Base-by-base conservation (phyloP, 352 stramenopile species). In the Phytophthora constricta region DNA sequence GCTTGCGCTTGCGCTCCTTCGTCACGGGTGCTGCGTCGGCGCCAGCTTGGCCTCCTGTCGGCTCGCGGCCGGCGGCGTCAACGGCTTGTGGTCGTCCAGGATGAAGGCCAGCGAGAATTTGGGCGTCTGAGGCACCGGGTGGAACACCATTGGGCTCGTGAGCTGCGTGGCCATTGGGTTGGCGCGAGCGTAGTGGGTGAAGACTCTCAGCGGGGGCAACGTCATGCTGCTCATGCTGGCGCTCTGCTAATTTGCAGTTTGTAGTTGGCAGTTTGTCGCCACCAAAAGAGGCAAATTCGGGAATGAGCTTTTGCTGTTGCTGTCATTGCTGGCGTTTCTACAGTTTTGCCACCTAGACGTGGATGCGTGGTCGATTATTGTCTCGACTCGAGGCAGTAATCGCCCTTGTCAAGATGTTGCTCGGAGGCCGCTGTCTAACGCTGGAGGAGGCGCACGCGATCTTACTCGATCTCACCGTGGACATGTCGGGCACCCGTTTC, bases 21-120 rank as follows among this genome's bases (percentile, higher is more conserved):
- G 28, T 45, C 33, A 50, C 52, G 3, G 51, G 26, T 55, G 57
- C 23, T 25, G 46, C 14, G 28, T 65, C 33, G 46, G 23, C 27
- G 9, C 10, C 16, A 25, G n/a, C 46, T 56, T 47, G 5, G 41
- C 34, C 17, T 19, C 22, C 33, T 22, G 26, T 19, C 9, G 20
- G 4, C 19, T 51, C 2, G 23, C 39, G 22, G 16, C 27, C 16
- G 53, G 47, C 13, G 62, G 43, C 9, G 9, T 48, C 46, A 68
- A 54, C 58, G 58, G 22, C 13, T 58, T 17, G 45, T 19, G 49
- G 58, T 72, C 65, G 58, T 72, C 51, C 52, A 72, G 58, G 58
- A 72, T 72, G 52, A 72, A 72, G 37, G 65, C 47, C 27, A 72
- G 58, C 41, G 65, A 68, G 58, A 72, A 46, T 39, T 68, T 72